These are phyloP conservation scores for Botryotinia convoluta DNA, from an alignment of 2,329 filamentous ascomycete species.

Conservation along the genomic window DNA sequence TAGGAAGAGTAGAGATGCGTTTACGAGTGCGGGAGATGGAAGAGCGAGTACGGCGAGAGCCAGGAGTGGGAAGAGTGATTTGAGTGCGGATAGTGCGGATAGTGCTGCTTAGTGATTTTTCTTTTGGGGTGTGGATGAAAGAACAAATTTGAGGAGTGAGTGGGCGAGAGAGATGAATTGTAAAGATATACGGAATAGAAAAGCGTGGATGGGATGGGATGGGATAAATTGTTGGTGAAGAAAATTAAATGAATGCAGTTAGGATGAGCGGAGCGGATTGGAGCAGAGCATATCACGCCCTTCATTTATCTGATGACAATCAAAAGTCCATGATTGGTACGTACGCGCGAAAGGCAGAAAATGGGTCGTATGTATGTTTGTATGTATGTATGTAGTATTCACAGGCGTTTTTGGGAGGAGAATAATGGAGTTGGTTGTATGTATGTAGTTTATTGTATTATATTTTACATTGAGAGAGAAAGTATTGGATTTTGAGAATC, in stretches of 20 bases:
- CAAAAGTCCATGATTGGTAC: background rate
- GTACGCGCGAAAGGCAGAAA: background rate
- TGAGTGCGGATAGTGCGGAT: background rate
- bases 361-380: background rate
- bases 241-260: background rate
- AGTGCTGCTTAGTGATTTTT: background rate
- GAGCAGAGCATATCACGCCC: background rate
- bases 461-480: no score
- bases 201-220: background rate
- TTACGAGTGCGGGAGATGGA: background rate
- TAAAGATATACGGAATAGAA: background rate
- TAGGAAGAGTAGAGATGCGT: conserved; percentile 2
- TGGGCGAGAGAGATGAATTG: background rate
- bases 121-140: background rate
- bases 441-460: no score
- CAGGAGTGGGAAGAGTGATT: conserved; percentile 6
- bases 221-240: background rate
- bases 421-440: background rate
- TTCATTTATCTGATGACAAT: background rate
- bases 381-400: background rate
- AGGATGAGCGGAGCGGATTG: background rate
- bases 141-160: no score
- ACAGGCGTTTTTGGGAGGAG: background rate
- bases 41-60: background rate
- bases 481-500: no score